Conservation (phyloP, 192 early-diverging fungal species). For the Diversispora epigaea region DNA sequence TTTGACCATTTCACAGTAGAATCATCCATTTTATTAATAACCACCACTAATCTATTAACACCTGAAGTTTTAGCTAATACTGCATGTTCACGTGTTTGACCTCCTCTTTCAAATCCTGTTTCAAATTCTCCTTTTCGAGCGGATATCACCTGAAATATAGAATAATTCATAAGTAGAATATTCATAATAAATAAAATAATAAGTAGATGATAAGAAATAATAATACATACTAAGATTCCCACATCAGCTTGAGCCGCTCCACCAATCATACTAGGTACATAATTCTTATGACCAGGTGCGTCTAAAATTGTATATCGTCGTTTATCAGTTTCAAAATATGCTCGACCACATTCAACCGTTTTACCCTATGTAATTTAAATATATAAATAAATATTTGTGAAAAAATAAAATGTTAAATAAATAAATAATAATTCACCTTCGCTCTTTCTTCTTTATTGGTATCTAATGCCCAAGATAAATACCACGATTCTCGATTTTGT, state of each 20-base stretch:
- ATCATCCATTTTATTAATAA: constrained; percentile 99
- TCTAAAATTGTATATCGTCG: constrained; percentile 97
- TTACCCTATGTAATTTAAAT: constrained; percentile 65
- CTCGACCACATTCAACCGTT: constrained; percentile 97
- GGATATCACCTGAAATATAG: constrained; percentile 64
- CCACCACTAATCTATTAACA: constrained; percentile 88
- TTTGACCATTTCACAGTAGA: constrained; percentile 92
- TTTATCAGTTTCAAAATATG: constrained; percentile 94
- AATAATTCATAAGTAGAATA: background rate
- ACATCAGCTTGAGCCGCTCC: constrained; percentile 97
- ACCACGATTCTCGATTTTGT: constrained; percentile 95
- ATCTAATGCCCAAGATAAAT: constrained; percentile 98
- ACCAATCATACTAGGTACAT: constrained; percentile 95
- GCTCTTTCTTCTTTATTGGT: constrained; percentile 94
- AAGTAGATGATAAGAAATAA: background rate
- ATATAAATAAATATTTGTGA: constrained; percentile 1
- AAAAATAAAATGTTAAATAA: background rate
- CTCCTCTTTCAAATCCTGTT: constrained; percentile 99
- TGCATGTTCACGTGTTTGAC: constrained; percentile 98
- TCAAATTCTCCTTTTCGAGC: constrained; percentile 99
- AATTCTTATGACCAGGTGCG: constrained; percentile 98
- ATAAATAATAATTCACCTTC: constrained; percentile 57
- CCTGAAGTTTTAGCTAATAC: constrained; percentile 96
- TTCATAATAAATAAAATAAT: background rate
- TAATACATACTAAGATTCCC: constrained; percentile 71